Evolutionary conservation across 306 rosid genomes (phyloP).

Genomic region (Inga oerstediana): DNA sequence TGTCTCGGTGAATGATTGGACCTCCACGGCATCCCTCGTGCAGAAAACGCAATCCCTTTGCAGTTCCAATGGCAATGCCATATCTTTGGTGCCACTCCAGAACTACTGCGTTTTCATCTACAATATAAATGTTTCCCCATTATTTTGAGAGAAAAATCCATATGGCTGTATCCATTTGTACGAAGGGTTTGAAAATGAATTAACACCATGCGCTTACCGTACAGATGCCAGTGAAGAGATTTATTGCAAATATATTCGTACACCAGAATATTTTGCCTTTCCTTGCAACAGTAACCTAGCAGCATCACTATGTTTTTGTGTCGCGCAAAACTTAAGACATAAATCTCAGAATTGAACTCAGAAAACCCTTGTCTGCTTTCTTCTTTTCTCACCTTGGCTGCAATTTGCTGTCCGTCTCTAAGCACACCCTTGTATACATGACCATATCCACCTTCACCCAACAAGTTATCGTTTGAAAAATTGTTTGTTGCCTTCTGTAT

Average conservation of each 20-base stretch:
- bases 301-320: not conserved
- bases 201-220: constrained; percentile 48
- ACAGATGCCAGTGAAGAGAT: constrained; percentile 9
- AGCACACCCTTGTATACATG: constrained; percentile 2
- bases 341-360: constrained; percentile 3
- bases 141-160: not conserved
- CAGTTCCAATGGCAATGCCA: constrained; percentile 81
- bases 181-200: not conserved
- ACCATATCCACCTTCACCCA: constrained; percentile 7
- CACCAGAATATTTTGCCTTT: not conserved
- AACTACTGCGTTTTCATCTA: constrained; percentile 54
- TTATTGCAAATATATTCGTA: constrained; percentile 6
- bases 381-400: not conserved
- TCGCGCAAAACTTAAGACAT: constrained; percentile 6
- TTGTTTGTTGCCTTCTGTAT: not conserved
- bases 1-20: constrained; percentile 81
- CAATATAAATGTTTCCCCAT: not conserved
- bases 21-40: constrained; percentile 93
- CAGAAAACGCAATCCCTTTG: constrained; percentile 85
- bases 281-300: not conserved
- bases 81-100: constrained; percentile 80
- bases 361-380: not conserved
- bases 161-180: not conserved
- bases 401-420: constrained; percentile 2
- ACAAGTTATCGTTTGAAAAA: not conserved